A percentile compares a stretch with the other conserved stretches of the same genome.
These are phyloP conservation scores for Starmera quercuum DNA, from an alignment of 805 yeast genomes.

Conservation along the genomic window DNA sequence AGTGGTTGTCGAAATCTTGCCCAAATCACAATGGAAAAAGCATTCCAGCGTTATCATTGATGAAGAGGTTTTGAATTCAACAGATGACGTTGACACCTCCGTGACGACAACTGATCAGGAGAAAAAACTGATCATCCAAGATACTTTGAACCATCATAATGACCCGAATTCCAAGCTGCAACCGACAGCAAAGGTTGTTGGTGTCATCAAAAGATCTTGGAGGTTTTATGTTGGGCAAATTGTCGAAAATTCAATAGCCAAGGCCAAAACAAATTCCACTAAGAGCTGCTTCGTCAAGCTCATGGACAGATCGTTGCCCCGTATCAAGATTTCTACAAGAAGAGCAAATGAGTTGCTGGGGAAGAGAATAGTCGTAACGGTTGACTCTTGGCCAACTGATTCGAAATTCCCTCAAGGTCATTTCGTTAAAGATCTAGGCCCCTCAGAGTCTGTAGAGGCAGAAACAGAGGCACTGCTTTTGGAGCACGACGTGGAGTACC, in stretches of 20 bases:
- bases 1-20: slow-evolving; percentile 85
- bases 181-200: slow-evolving; percentile 94
- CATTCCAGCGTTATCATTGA: slow-evolving; percentile 78
- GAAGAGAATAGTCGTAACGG: slow-evolving; percentile 83
- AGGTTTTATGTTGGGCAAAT: slow-evolving; percentile 93
- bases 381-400: slow-evolving; percentile 85
- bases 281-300: slow-evolving; percentile 77
- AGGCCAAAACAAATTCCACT: slow-evolving; percentile 52
- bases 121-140: slow-evolving; percentile 64
- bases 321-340: slow-evolving; percentile 79
- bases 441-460: slow-evolving; percentile 84
- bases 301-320: slow-evolving; percentile 86
- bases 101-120: slow-evolving; percentile 51
- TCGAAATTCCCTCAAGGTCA: slow-evolving; percentile 92
- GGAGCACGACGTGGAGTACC: slow-evolving; percentile 94
- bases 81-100: slow-evolving; percentile 36
- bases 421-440: slow-evolving; percentile 84
- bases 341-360: slow-evolving; percentile 78
- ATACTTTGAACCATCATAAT: slow-evolving; percentile 59
- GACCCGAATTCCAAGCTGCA: slow-evolving; percentile 46
- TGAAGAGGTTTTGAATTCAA: slow-evolving; percentile 19
- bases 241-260: slow-evolving; percentile 65
- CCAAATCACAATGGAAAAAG: slow-evolving; percentile 79
- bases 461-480: slow-evolving; percentile 91
- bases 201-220: slow-evolving; percentile 87